Evolutionary conservation across 1,139 yeast species (phyloP).

Genomic region (Geotrichum cucujoidarum): DNA sequence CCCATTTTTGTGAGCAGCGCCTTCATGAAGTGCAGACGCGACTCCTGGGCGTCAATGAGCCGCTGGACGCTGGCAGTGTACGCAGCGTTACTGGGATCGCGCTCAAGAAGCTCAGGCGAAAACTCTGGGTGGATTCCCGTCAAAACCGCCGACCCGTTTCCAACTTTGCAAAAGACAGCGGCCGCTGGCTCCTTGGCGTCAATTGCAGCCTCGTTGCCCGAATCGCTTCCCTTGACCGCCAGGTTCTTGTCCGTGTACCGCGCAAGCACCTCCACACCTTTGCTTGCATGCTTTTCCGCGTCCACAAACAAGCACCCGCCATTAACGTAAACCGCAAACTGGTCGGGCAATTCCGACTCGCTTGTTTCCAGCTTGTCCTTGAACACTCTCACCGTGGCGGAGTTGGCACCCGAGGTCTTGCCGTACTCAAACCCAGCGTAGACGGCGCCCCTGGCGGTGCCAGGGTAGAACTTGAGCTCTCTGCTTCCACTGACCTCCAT

Average conservation of each 20-base stretch:
- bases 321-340: conserved; percentile 54
- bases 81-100: conserved; percentile 28
- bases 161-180: conserved; percentile 61
- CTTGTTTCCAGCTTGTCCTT: conserved; percentile 12
- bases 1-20: conserved; percentile 57
- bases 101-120: conserved; percentile 49
- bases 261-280: conserved; percentile 67
- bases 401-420: conserved; percentile 67
- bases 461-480: conserved; percentile 77
- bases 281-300: conserved; percentile 48
- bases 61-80: conserved; percentile 40
- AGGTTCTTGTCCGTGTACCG: conserved; percentile 45
- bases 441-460: conserved; percentile 76
- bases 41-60: conserved; percentile 44
- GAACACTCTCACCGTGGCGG: conserved; percentile 46
- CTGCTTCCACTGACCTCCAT: conserved; percentile 84
- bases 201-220: conserved; percentile 36
- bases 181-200: conserved; percentile 46
- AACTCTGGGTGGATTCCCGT: conserved; percentile 92
- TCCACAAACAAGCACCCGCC: conserved; percentile 87
- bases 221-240: conserved; percentile 42
- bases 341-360: background rate
- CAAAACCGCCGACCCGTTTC: conserved; percentile 69
- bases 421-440: conserved; percentile 75
- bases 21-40: conserved; percentile 53